Evolutionary conservation across 495 filamentous ascomycete genomes (phyloP), one percentile per base, ranked within the genome.

Genomic region (Penicillium cataractarum): DNA sequence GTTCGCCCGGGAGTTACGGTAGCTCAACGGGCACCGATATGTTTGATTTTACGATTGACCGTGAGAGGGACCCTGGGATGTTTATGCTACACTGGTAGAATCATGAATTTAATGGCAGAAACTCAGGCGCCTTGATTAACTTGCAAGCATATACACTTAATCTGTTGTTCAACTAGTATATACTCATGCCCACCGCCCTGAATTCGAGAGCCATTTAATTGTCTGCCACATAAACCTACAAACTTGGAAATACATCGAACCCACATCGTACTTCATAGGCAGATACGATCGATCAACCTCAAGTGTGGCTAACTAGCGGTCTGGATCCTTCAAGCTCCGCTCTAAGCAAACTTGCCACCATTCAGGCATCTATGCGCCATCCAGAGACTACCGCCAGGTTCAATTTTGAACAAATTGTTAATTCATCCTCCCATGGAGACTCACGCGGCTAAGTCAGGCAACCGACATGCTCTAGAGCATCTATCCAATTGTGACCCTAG

Each of bases 371-470:
- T 50, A 29, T 29, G 46, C 46, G 6, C 46, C 10, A 26, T 15
- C 22, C 4, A 27, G 13, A n/a, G 5, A 24, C 15, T 13, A 29
- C n/a, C 42, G 10, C 17, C 42, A 12, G 12, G 13, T 46, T 27
- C 46, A 26, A 10, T 17, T 17, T 9, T 29, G 24, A 50, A 50
- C 35, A 39, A n/a, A n/a, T n/a, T n/a, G n/a, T n/a, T n/a, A n/a
- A n/a, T n/a, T 35, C 40, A 62, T 17, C 61, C 68, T 13, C 62
- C 53, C 26, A 60, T 61, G 33, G 53, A 59, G 22, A 56, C n/a
- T n/a, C n/a, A n/a, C n/a, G n/a, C n/a, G n/a, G n/a, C n/a, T n/a
- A n/a, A n/a, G n/a, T n/a, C n/a, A n/a, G n/a, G n/a, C n/a, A n/a
- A n/a, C n/a, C n/a, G n/a, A n/a, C n/a, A n/a, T n/a, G n/a, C n/a